These are phyloP conservation scores for Lipomyces sp. DNA, from an alignment of 805 yeast genomes.

Conservation along the genomic window DNA sequence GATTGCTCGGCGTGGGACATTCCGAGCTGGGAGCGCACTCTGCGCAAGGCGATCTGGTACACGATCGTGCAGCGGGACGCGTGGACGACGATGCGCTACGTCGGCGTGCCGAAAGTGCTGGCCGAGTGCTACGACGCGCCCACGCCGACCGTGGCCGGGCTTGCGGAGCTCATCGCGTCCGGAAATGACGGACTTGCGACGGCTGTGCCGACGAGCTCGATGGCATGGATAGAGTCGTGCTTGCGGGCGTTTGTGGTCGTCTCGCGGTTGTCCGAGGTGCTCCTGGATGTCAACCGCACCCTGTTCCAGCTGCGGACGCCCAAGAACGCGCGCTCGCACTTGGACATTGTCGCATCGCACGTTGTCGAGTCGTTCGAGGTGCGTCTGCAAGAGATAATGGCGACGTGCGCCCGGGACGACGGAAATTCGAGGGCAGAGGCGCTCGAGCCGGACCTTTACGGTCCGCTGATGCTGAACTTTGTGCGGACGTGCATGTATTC, in stretches of 20 bases:
- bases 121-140: slow-evolving; percentile 11
- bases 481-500: slow-evolving; percentile 4
- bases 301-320: slow-evolving; percentile 4
- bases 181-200: background rate
- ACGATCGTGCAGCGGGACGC: slow-evolving; percentile 87
- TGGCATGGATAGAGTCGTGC: background rate
- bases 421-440: background rate
- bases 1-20: slow-evolving; percentile 88
- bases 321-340: background rate
- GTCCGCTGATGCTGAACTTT: background rate
- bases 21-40: slow-evolving; percentile 91
- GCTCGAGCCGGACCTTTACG: slow-evolving; percentile 10
- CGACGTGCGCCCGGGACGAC: background rate
- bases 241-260: slow-evolving; percentile 8
- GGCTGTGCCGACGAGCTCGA: background rate
- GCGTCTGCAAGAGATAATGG: background rate
- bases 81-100: slow-evolving; percentile 47
- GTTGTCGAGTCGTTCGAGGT: slow-evolving; percentile 10
- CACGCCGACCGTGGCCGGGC: slow-evolving; percentile 12
- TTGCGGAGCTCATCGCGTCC: slow-evolving; percentile 7
- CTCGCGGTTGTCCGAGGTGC: slow-evolving; percentile 5
- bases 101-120: slow-evolving; percentile 13
- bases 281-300: slow-evolving; percentile 12
- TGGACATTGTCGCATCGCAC: slow-evolving; percentile 3
- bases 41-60: slow-evolving; percentile 86